A percentile compares a stretch with the other conserved stretches of the same genome.
Evolutionary conservation across 108 stramenopile species (phyloP).

Genomic region (Chaetoceros muelleri): DNA sequence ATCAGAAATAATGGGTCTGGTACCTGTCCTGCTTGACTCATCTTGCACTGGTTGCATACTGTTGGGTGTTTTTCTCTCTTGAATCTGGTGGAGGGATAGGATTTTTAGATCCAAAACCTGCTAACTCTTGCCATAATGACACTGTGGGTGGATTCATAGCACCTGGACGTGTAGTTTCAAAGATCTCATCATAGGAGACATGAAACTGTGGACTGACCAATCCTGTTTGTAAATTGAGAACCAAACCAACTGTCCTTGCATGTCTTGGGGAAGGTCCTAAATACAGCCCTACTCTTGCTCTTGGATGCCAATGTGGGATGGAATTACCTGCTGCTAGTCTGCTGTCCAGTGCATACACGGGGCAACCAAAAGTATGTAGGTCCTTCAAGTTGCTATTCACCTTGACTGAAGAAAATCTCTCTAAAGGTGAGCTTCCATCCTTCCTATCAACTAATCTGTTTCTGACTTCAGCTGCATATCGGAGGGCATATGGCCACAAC

Average conservation of each 20-base stretch:
- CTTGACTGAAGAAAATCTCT: conserved; percentile 4
- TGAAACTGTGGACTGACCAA: conserved; percentile 28
- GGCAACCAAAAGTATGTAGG: conserved; percentile 12
- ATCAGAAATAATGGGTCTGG: no score
- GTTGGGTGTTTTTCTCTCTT: no score
- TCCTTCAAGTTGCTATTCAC: conserved; percentile 5
- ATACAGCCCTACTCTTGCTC: conserved; percentile 24
- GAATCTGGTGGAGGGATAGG: no score
- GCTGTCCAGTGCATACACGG: conserved; percentile 12
- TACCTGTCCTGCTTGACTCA: conserved; percentile 11
- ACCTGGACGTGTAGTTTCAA: conserved; percentile 10
- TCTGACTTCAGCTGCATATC: conserved; percentile 8
- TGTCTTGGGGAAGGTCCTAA: conserved; percentile 23
- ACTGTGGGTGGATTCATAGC: no score
- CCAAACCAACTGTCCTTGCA: no score
- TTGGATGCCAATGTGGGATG: no score
- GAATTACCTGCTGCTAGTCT: background rate
- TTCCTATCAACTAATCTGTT: background rate
- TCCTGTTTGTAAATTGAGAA: conserved; percentile 18
- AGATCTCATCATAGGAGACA: conserved; percentile 18
- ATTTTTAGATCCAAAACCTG: no score
- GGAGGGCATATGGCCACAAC: conserved; percentile 28
- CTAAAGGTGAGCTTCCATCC: conserved; percentile 2
- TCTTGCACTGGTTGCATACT: no score
- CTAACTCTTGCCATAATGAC: no score